phyloP scores from a whole-genome alignment of 345 rosid genomes.

The Citrus reticulata region DNA sequence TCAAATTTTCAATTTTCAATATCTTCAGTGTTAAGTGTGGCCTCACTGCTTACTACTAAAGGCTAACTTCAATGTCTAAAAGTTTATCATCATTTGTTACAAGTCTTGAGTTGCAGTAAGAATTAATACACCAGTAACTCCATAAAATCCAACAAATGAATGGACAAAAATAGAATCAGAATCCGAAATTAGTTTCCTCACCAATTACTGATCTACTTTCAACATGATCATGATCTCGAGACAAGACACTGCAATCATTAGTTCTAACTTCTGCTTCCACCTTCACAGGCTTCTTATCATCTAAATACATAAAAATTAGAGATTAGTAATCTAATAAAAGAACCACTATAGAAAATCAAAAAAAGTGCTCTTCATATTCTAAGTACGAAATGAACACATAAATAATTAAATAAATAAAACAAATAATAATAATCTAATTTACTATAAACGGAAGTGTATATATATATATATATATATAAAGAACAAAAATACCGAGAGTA shows the following conservation, averaged over 20 bases:
- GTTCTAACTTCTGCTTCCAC: not conserved
- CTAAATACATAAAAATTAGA: not conserved
- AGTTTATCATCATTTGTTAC: not conserved
- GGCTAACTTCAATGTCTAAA: not conserved
- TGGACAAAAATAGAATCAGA: not conserved
- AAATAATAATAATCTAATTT: too few species aligned
- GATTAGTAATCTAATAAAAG: too few species aligned
- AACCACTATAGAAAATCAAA: not conserved
- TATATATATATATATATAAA: too few species aligned
- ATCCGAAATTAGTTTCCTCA: not conserved
- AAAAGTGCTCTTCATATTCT: too few species aligned
- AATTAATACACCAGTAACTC: not conserved
- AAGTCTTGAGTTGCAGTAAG: not conserved
- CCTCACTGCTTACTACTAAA: not conserved
- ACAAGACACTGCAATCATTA: not conserved
- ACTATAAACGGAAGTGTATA: too few species aligned
- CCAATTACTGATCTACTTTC: not conserved
- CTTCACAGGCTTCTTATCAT: not conserved
- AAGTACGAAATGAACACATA: too few species aligned
- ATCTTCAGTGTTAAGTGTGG: not conserved
- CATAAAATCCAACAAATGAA: not conserved
- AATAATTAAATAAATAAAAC: too few species aligned
- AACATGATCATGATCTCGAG: not conserved
- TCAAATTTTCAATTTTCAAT: not conserved
- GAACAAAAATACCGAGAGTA: constrained; percentile 31